phyloP scores from a whole-genome alignment of 2,329 filamentous ascomycete genomes.

The Fusarium acutatum region DNA sequence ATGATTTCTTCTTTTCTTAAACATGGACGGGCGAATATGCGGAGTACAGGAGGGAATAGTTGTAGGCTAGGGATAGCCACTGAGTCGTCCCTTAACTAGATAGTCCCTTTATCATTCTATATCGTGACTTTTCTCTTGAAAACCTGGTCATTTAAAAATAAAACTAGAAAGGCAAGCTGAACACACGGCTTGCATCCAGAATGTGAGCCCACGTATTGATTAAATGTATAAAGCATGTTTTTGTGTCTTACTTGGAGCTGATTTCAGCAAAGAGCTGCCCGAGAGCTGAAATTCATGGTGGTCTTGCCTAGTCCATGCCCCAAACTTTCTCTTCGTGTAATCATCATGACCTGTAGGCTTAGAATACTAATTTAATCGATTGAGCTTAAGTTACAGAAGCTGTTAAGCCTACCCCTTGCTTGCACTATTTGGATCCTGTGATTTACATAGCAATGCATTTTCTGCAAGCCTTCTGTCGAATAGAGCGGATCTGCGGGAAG shows the following conservation, averaged over 20 bases:
- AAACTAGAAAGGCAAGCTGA: background rate
- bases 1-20: constrained; percentile 15
- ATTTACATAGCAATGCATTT: background rate
- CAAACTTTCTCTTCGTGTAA: background rate
- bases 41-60: background rate
- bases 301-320: background rate
- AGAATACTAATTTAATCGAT: background rate
- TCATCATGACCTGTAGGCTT: background rate
- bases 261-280: background rate
- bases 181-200: background rate
- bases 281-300: background rate
- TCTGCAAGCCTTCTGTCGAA: too few relatives aligned
- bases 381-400: background rate
- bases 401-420: background rate
- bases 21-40: constrained; percentile 18
- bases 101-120: background rate
- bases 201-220: background rate
- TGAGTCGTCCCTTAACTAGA: background rate
- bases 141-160: background rate
- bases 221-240: background rate
- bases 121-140: background rate
- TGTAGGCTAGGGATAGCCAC: background rate
- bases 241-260: background rate
- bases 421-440: background rate
- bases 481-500: background rate